These are phyloP conservation scores for Coniophora puteana DNA, from an alignment of 1,284 basidiomycete species.

Conservation along the genomic window DNA sequence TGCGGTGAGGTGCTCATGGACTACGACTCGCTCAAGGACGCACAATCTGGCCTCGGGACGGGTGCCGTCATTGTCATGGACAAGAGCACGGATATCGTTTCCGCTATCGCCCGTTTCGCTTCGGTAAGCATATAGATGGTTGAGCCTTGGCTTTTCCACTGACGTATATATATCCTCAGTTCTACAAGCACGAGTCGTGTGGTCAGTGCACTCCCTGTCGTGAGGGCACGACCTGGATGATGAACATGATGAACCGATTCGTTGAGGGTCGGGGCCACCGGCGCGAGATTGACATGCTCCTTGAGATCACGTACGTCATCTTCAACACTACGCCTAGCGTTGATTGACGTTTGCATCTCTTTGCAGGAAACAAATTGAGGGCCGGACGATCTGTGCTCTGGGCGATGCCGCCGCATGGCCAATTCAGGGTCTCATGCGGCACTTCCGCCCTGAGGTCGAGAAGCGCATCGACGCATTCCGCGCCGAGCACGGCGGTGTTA, in stretches of 20 bases:
- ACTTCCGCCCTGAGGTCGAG: constrained; percentile 96
- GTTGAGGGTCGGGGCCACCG: constrained; percentile 86
- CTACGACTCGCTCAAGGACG: constrained; percentile 96
- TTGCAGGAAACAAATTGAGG: constrained; percentile 90
- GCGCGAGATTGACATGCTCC: constrained; percentile 96
- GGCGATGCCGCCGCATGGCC: constrained; percentile 99
- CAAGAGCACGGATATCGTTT: constrained; percentile 92
- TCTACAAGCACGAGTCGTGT: constrained; percentile 99
- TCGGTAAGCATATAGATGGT: constrained; percentile 42
- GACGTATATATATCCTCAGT: constrained; percentile 35
- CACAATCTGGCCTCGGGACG: constrained; percentile 92
- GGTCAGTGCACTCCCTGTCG: constrained; percentile 98
- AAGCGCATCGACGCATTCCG: constrained; percentile 81
- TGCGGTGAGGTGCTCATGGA: constrained; percentile 94
- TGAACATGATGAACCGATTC: constrained; percentile 97
- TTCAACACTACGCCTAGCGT: not conserved
- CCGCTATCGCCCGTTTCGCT: constrained; percentile 91
- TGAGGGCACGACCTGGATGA: constrained; percentile 97
- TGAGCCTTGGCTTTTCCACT: not conserved
- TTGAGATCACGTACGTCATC: constrained; percentile 80
- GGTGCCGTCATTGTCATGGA: constrained; percentile 99
- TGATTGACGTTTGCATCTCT: constrained; percentile 15
- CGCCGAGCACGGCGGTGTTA: constrained; percentile 75
- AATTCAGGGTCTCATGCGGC: constrained; percentile 93
- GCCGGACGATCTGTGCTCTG: constrained; percentile 92